Percentiles rank a stretch among this genome's conserved stretches.
These are phyloP conservation scores for Quercus alba DNA, from an alignment of 306 rosid genomes.

Conservation along the genomic window DNA sequence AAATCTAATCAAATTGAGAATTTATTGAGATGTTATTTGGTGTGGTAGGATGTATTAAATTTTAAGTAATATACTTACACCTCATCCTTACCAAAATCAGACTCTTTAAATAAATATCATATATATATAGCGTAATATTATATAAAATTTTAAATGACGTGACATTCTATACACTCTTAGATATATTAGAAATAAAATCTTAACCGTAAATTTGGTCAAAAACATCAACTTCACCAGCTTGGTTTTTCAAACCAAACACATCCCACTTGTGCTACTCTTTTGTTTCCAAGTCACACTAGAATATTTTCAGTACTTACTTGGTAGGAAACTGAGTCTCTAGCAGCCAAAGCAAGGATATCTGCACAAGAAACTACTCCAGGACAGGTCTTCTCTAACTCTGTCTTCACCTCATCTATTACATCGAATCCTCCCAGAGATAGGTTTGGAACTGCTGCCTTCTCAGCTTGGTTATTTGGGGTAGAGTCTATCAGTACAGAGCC, in stretches of 20 bases:
- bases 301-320: constrained; percentile 21
- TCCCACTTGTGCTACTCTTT: not conserved
- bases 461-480: constrained; percentile 1
- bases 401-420: constrained; percentile 34
- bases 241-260: not conserved
- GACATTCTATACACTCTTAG: too few relatives aligned
- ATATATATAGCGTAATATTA: not conserved
- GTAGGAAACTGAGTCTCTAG: constrained; percentile 52
- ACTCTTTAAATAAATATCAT: too few relatives aligned
- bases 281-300: not conserved
- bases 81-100: too few relatives aligned
- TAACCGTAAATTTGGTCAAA: too few relatives aligned
- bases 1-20: too few relatives aligned
- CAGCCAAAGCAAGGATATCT: constrained; percentile 48
- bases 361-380: constrained; percentile 60
- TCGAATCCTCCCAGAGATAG: constrained; percentile 30
- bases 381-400: constrained; percentile 36
- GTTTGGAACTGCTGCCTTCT: constrained; percentile 33
- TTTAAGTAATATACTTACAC: too few relatives aligned
- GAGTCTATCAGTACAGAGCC: constrained; percentile 37
- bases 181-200: too few relatives aligned
- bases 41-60: too few relatives aligned
- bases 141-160: too few relatives aligned
- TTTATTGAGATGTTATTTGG: too few relatives aligned
- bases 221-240: too few relatives aligned